Evolutionary conservation across 1,139 yeast species (phyloP), one percentile per base, ranked within the genome.

Genomic region (Yamadazyma triangularis): DNA sequence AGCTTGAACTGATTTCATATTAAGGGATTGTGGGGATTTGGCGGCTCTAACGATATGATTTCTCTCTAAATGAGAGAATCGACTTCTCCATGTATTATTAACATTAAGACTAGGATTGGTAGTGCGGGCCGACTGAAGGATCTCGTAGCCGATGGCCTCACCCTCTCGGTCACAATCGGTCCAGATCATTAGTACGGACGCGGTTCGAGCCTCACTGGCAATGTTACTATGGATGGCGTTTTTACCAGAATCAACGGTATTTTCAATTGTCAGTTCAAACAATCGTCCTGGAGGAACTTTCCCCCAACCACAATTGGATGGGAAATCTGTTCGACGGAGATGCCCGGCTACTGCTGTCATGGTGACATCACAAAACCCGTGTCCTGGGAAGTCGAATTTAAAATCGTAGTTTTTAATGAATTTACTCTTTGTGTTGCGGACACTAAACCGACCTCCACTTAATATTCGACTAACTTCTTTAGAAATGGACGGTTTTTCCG

Each of bases 161-260:
- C 99, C 99, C 51, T 93, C 99, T 25, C 98, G 68, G 64, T 93
- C 99, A 58, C 97, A 91, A 68, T 93, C 99, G 2, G 98, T 93
- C 98, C 98, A 93, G 8, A 93, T 87, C 83, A 86, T 85, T 39
- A 93, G 60, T 29, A 65, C 63, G 30, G 77, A 71, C 4, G 85
- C 74, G 19, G 46, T 50, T 24, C 79, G 53, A 3, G 91, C 86
- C 49, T 88, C 89, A 4, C 56, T 56, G 23, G 71, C 56, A 29
- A 93, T 86, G 50, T 91, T 91, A 11, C 29, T 33, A 27, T 41
- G 46, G 14, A 44, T 40, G 7, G 29, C 34, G 2, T 27, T 19
- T 23, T 42, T 44, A 13, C 33, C 15, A 43, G 64, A 63, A 12
- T 57, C 56, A 13, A 71, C 58, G 9, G 47, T 52, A 4, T 68